A percentile compares a stretch with the other conserved stretches of the same genome.
phyloP scores from a whole-genome alignment of 2,329 filamentous ascomycete species.

The Botryotinia globosa region DNA sequence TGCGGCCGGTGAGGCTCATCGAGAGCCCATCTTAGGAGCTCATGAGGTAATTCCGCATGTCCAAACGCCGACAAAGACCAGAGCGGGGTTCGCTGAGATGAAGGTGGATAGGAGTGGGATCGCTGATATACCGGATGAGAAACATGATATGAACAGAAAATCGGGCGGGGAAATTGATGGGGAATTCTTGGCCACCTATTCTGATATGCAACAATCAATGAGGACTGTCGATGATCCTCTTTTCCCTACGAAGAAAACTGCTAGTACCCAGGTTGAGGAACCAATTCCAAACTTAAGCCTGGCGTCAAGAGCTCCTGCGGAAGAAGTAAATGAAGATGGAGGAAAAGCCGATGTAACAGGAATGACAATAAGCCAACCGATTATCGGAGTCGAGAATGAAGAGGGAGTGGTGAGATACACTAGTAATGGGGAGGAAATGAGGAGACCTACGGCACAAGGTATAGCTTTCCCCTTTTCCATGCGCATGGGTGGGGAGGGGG shows the following conservation, averaged over 20 bases:
- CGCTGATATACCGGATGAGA: slow-evolving; percentile 41
- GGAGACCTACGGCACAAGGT: slow-evolving; percentile 1
- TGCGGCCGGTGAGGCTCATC: neutral
- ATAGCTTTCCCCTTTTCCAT: slow-evolving; percentile 9
- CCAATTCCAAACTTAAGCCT: neutral
- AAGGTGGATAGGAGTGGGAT: slow-evolving; percentile 44
- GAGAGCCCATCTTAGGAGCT: neutral
- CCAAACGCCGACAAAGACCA: neutral
- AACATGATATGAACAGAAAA: slow-evolving; percentile 42
- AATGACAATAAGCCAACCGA: neutral
- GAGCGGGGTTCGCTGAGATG: slow-evolving; percentile 37
- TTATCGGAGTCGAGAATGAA: neutral
- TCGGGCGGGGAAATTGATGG: slow-evolving; percentile 39
- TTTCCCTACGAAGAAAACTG: neutral
- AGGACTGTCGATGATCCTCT: slow-evolving; percentile 42
- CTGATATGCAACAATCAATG: slow-evolving; percentile 40
- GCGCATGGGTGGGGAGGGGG: slow-evolving; percentile 3
- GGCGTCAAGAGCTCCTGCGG: neutral
- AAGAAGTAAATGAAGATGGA: neutral
- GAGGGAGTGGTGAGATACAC: neutral
- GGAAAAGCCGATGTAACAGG: neutral
- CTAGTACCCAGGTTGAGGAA: neutral
- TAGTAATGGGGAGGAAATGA: slow-evolving; percentile 3
- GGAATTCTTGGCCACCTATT: slow-evolving; percentile 45
- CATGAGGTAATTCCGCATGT: neutral